Evolutionary conservation across 1,139 yeast species (phyloP), one percentile per base, ranked within the genome.

Genomic region (Waltiozyma sp.): DNA sequence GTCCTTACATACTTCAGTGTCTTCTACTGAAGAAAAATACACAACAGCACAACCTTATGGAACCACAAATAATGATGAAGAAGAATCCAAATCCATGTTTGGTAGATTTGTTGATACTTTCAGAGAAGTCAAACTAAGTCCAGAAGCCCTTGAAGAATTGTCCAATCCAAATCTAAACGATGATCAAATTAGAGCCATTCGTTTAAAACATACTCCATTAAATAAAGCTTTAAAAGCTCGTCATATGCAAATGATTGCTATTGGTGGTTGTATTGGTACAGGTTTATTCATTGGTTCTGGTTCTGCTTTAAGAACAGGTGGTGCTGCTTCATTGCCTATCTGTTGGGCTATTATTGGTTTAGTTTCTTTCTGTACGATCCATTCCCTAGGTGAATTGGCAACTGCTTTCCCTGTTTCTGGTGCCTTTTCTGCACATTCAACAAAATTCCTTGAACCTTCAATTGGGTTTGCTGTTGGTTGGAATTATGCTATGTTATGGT

Each of bases 191-290:
- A 43, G 41, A 18, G 50, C 48, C 31, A 41, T 44, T 38, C 45
- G 40, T 33, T 43, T 50, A 19, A 45, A 48, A 23, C 39, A 39
- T 21, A 48, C 55, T 3, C 55, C 55, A 1, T 71, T 84, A 80
- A 82, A 77, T 41, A 70, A 86, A 58, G 69, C 74, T 38, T 69
- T 84, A 45, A 78, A 79, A 51, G 68, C 64, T 77, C 84, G 68
- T 65, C 70, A 65, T 46, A 71, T 85, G 53, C 83, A 81, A 57
- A 82, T 85, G 86, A 80, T 86, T 59, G 93, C 94, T 40, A 79
- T 86, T 54, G 95, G 95, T 57, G 94, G 94, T 49, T 73, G 87
- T 43, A 83, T 86, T 49, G 95, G 95, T 63, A 83, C 70, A 5
- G 70, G 71, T 73, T 52, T 77, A 64, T 72, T 68, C 54, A 75